Evolutionary conservation across 2,329 filamentous ascomycete genomes (phyloP), one percentile per base, ranked within the genome.

Genomic region (Cephalotrichum gorgonifer): DNA sequence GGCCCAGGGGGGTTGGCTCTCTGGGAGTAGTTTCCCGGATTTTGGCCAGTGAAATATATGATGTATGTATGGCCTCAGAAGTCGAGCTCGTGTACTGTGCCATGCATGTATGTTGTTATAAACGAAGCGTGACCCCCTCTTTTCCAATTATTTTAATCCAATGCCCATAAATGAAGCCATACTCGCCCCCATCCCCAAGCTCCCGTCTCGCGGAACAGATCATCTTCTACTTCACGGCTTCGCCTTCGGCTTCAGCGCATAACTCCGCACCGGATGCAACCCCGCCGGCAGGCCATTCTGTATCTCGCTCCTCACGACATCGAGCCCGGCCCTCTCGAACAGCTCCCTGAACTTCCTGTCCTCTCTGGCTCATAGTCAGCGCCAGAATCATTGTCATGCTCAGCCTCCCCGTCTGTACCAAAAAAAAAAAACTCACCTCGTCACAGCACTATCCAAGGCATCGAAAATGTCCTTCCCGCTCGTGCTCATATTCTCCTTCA

Each of bases 401-500:
- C n/a, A n/a, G n/a, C n/a, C n/a, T n/a, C n/a, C n/a, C n/a, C n/a
- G n/a, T n/a, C n/a, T n/a, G n/a, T n/a, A n/a, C n/a, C n/a, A n/a
- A n/a, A n/a, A n/a, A n/a, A n/a, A 6, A 12, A 50, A 3, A 26
- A 61, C 62, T 48, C 54, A 79, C 77, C 76, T 76, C 2, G 87
- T 95, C 2, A 95, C 84, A 57, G 81, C 85, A 57, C 80, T 87
- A 60, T 95, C 88, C 51, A 74, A 61, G 6, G 81, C 77, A 60
- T 95, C 88, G 61, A 83, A 95, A 22, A 85, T 67, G 62, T 95
- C 88, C 28, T 68, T 62, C 0, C 66, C 67, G 27, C 64, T 75
- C 54, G 68, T 73, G 52, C 65, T 75, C 53, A 87, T 60, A 58
- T 95, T 96, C 70, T 96, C 90, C 69, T 70, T 69, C 15, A 70